Evolutionary conservation across 1,284 basidiomycete genomes (phyloP).

Genomic region (Leccinum angustisporum): DNA sequence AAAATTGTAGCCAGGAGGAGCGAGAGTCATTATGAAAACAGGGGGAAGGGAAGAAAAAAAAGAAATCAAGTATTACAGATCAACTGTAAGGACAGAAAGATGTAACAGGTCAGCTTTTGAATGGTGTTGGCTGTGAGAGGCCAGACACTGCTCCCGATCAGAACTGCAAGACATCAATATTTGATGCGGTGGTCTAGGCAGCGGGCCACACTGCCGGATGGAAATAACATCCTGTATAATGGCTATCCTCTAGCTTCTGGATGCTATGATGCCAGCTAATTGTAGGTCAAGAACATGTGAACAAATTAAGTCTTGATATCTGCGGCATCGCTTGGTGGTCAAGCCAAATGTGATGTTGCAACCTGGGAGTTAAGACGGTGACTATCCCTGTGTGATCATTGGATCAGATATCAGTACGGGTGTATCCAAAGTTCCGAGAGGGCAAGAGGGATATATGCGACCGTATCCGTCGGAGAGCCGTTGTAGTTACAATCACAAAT

Average conservation of each 20-base stretch:
- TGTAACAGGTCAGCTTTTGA: constrained; percentile 17
- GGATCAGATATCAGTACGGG: not conserved
- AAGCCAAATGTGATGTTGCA: not conserved
- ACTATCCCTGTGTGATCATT: not conserved
- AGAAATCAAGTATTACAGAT: constrained; percentile 13
- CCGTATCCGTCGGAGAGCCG: not conserved
- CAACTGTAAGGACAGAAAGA: constrained; percentile 15
- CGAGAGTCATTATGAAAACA: constrained; percentile 17
- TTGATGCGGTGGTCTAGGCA: constrained; percentile 1
- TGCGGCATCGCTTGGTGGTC: not conserved
- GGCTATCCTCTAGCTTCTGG: not conserved
- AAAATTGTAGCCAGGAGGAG: constrained; percentile 35
- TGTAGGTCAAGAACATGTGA: not conserved
- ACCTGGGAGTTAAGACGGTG: not conserved
- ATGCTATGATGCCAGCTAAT: not conserved
- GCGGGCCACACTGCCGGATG: not conserved
- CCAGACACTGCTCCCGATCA: constrained; percentile 12
- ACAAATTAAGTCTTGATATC: not conserved
- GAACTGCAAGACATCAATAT: constrained; percentile 1
- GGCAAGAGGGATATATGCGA: not conserved
- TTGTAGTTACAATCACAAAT: not conserved
- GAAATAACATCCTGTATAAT: not conserved
- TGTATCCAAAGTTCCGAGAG: not conserved
- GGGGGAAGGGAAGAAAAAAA: not conserved
- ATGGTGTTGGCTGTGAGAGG: constrained; percentile 1